These are phyloP conservation scores for Arachis monticola DNA, from an alignment of 331 rosid genomes.

Conservation along the genomic window DNA sequence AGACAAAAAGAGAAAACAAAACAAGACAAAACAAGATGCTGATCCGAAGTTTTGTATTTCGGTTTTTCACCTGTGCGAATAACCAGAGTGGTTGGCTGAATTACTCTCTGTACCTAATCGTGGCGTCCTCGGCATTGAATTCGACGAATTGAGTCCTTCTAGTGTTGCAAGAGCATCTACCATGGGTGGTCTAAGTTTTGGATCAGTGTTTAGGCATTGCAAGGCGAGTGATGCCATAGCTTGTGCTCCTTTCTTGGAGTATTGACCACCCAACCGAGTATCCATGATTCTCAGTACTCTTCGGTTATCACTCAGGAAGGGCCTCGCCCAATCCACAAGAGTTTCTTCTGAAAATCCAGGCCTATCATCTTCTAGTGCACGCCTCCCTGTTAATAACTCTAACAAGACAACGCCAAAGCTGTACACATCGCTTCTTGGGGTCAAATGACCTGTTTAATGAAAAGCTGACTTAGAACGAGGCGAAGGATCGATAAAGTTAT, in stretches of 20 bases:
- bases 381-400: slow-evolving; percentile 80
- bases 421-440: slow-evolving; percentile 84
- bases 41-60: slow-evolving; percentile 22
- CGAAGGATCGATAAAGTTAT: slow-evolving; percentile 14
- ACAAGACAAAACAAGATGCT: slow-evolving; percentile 10
- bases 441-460: slow-evolving; percentile 76
- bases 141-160: slow-evolving; percentile 65
- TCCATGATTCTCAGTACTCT: slow-evolving; percentile 91
- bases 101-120: slow-evolving; percentile 35
- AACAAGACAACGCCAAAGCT: slow-evolving; percentile 84
- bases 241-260: slow-evolving; percentile 84
- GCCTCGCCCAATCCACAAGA: slow-evolving; percentile 89
- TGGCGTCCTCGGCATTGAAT: slow-evolving; percentile 47
- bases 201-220: slow-evolving; percentile 72
- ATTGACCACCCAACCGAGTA: slow-evolving; percentile 87
- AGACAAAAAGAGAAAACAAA: slow-evolving; percentile 14
- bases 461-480: slow-evolving; percentile 12
- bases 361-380: slow-evolving; percentile 64
- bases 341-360: slow-evolving; percentile 70
- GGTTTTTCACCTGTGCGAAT: slow-evolving; percentile 36
- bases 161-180: slow-evolving; percentile 59
- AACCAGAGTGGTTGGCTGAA: slow-evolving; percentile 42
- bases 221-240: slow-evolving; percentile 74
- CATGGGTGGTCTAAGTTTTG: slow-evolving; percentile 86
- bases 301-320: slow-evolving; percentile 62